Evolutionary conservation across 2,329 filamentous ascomycete genomes (phyloP), one percentile per base, ranked within the genome.

Genomic region (Colletotrichum theobromicola): DNA sequence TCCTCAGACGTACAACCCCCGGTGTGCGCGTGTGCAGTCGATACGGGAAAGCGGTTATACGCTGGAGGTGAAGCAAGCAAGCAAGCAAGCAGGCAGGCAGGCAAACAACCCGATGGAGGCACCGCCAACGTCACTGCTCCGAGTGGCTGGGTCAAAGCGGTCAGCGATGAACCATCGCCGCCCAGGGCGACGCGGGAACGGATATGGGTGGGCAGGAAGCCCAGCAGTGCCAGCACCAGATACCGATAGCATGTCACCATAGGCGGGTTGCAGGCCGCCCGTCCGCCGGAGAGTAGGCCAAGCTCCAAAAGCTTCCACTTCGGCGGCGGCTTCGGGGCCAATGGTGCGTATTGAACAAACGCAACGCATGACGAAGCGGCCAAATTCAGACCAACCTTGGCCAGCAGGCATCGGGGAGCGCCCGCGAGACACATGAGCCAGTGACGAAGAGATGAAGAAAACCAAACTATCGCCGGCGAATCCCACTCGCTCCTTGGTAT

Each of bases 251-350:
- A 67, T 67, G 46, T 37, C 50, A 57, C 50, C 15, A 30, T 13
- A 57, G 16, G 37, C 64, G 37, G 57, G 21, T 30, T 18, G 46
- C 24, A 8, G 50, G 7, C 16, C 32, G 50, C 12, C 32, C 32
- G 50, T 7, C 32, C 50, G 32, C 32, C 15, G 30, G 35, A 37
- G 32, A 24, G 24, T n/a, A 28, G 60, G 13, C 28, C 32, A 24
- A 65, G 50, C 46, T 70, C 58, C 30, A 13, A 28, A 21, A 64
- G 35, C 67, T 74, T 8, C 35, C 53, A 66, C 30, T 53, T 12
- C 21, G n/a, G 15, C 60, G 34, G 67, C 71, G 67, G 71, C 71
- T 71, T 67, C 21, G 26, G 30, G 21, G 60, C 71, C 71, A 74
- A 74, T 70, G 35, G 60, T 61, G 67, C 37, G 28, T 30, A 34